phyloP scores from a whole-genome alignment of 2,329 filamentous ascomycete species.

The Exophiala sp. region DNA sequence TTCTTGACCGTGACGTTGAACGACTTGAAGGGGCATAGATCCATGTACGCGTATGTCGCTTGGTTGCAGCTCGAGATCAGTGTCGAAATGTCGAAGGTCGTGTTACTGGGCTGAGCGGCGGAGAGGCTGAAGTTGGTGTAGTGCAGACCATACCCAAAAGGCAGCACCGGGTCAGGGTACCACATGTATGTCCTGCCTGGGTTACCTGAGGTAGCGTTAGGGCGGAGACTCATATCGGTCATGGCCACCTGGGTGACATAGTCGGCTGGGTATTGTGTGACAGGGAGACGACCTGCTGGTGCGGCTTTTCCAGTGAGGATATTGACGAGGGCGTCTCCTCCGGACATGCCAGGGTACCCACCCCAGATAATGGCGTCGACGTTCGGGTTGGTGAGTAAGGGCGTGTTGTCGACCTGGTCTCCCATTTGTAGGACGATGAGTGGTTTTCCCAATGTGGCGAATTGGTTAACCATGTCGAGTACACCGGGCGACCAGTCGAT shows the following conservation, averaged over 20 bases:
- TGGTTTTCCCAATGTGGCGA: slow-evolving; percentile 38
- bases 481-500: slow-evolving; percentile 45
- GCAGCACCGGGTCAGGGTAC: slow-evolving; percentile 41
- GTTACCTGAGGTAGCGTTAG: slow-evolving; percentile 32
- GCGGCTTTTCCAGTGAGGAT: slow-evolving; percentile 41
- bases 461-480: slow-evolving; percentile 38
- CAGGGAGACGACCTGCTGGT: slow-evolving; percentile 41
- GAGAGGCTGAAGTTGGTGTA: slow-evolving; percentile 40
- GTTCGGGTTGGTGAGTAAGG: slow-evolving; percentile 37
- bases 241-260: slow-evolving; percentile 43
- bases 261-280: slow-evolving; percentile 39
- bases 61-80: slow-evolving; percentile 33
- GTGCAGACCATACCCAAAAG: slow-evolving; percentile 44
- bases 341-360: slow-evolving; percentile 45
- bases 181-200: slow-evolving; percentile 46
- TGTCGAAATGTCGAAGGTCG: slow-evolving; percentile 34
- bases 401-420: slow-evolving; percentile 43
- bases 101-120: slow-evolving; percentile 10
- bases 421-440: slow-evolving; percentile 44
- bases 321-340: slow-evolving; percentile 41
- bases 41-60: slow-evolving; percentile 29
- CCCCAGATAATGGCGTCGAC: slow-evolving; percentile 44
- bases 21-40: slow-evolving; percentile 38
- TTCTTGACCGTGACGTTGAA: slow-evolving; percentile 38
- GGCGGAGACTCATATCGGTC: slow-evolving; percentile 41